Base-by-base conservation (phyloP, 768 basidiomycete genomes). In the Cyclocybe cylindracea region DNA sequence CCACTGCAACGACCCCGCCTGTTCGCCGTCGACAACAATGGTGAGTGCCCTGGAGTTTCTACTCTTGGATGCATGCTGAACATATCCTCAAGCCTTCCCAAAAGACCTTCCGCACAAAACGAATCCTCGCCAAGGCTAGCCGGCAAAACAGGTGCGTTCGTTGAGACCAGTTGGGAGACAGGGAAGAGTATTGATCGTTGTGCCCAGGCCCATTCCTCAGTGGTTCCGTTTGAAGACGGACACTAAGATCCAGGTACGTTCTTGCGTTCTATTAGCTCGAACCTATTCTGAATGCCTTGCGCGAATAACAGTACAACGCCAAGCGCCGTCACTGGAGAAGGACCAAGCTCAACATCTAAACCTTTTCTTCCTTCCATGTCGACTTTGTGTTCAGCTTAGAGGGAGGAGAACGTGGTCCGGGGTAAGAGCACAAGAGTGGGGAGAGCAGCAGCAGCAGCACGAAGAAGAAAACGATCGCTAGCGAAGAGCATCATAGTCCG, bases 301-400 rank as follows among this genome's bases (percentile, higher is more conserved):
- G 2, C 24, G 24, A 24, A 24, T 51, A 38, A 44, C 59, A 93
- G 88, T 93, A 94, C 70, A 94, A 94, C 74, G 87, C 90, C 60
- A 98, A 98, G 82, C 84, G 96, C 62, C 90, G 96, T 71, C 96
- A 99, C 82, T 99, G 96, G 96, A 84, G 96, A 70, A 89, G 96
- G 74, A 98, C 96, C 58, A 98, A 98, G 83, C 85, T 98, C 78
- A 95, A 95, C 83, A 87, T 97, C 74, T 96, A 86, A 79, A 62
- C 35, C 7, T 14, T 36, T 34, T 24, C 46, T 44, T 31, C 48
- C 36, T 50, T 48, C 16, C 49, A 45, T 53, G 45, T 41, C 48
- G 36, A 37, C 34, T 43, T 51, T 54, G 50, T 58, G 51, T 48
- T 56, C 46, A 31, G 35, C 37, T 49, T 57, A 47, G 56, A 50